Percentiles rank a stretch among this genome's conserved stretches.
Evolutionary conservation across 1,284 basidiomycete species (phyloP).

Genomic region (Wolfiporia cocos): DNA sequence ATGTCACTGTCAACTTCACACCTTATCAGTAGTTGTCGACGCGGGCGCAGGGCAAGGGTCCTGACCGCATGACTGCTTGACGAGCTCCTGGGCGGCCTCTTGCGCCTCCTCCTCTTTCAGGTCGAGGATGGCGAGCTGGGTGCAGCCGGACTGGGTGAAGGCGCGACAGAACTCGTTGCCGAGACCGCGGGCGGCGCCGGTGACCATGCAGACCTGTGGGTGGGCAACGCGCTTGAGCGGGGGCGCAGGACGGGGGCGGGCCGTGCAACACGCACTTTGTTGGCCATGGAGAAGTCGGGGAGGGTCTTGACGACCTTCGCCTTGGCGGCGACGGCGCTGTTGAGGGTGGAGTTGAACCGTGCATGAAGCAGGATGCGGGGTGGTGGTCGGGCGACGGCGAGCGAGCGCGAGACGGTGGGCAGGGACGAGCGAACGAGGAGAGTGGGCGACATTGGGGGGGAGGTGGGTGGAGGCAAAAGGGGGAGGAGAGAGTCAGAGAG

Average conservation of each 20-base stretch:
- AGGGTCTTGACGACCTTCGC: constrained; percentile 36
- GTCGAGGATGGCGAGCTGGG: constrained; percentile 80
- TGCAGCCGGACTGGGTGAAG: constrained; percentile 86
- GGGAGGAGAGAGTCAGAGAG: too few species aligned
- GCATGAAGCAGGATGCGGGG: constrained; percentile 10
- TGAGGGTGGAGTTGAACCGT: constrained; percentile 19
- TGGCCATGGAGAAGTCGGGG: constrained; percentile 61
- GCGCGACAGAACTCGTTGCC: constrained; percentile 88
- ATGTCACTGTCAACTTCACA: constrained; percentile 56
- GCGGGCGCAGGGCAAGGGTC: constrained; percentile 3
- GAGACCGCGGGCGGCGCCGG: constrained; percentile 89
- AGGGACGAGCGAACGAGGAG: constrained; percentile 10
- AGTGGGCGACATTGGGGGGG: constrained; percentile 6
- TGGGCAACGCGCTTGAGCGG: constrained; percentile 1
- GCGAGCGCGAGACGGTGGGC: constrained; percentile 13
- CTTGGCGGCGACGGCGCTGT: constrained; percentile 19
- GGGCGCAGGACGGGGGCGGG: neutral
- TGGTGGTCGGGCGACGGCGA: constrained; percentile 7
- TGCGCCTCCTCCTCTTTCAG: constrained; percentile 71
- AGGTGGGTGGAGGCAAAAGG: constrained; percentile 8
- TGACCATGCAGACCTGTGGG: constrained; percentile 81
- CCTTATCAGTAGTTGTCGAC: constrained; percentile 27
- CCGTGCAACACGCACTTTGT: constrained; percentile 42
- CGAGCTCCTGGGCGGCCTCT: constrained; percentile 71
- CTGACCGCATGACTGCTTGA: constrained; percentile 46